These are phyloP conservation scores for Noccaea caerulescens DNA, from an alignment of 345 rosid species.

Conservation along the genomic window DNA sequence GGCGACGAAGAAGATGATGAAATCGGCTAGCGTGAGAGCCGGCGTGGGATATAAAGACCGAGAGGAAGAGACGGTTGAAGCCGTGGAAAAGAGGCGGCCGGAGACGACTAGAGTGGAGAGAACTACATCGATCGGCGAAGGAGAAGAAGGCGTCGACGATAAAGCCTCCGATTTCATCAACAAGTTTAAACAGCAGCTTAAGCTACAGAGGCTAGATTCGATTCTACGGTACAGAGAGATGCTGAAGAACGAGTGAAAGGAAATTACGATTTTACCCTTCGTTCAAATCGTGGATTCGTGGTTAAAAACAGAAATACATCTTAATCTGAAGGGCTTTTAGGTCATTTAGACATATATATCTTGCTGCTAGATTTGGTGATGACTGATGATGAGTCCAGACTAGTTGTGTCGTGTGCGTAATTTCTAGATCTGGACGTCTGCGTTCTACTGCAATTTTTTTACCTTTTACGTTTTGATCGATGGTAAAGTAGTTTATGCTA, in stretches of 20 bases:
- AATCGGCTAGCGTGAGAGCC: slow-evolving; percentile 65
- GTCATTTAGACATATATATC: slow-evolving; percentile 9
- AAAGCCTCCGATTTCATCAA: slow-evolving; percentile 47
- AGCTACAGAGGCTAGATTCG: slow-evolving; percentile 46
- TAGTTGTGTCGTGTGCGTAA: slow-evolving; percentile 33
- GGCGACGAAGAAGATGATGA: slow-evolving; percentile 57
- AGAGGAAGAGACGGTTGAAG: slow-evolving; percentile 38
- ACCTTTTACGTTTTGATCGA: slow-evolving; percentile 2
- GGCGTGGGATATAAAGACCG: neutral
- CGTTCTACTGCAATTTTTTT: slow-evolving; percentile 2
- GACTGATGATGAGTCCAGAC: slow-evolving; percentile 13
- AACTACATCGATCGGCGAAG: slow-evolving; percentile 38
- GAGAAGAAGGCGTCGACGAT: slow-evolving; percentile 45
- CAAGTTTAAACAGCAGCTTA: slow-evolving; percentile 48
- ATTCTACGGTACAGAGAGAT: slow-evolving; percentile 45
- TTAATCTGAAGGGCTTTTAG: slow-evolving; percentile 27
- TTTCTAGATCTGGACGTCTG: slow-evolving; percentile 31
- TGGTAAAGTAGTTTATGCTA: slow-evolving; percentile 24
- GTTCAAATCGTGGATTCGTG: neutral
- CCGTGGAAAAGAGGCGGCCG: slow-evolving; percentile 45
- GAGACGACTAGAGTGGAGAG: slow-evolving; percentile 43
- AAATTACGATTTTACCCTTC: slow-evolving; percentile 6
- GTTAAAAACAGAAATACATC: neutral
- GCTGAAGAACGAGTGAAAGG: slow-evolving; percentile 28
- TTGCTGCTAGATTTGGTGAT: slow-evolving; percentile 26